Conservation (phyloP, 2,329 filamentous ascomycete genomes). For the Phaeosphaeriaceae sp. region DNA sequence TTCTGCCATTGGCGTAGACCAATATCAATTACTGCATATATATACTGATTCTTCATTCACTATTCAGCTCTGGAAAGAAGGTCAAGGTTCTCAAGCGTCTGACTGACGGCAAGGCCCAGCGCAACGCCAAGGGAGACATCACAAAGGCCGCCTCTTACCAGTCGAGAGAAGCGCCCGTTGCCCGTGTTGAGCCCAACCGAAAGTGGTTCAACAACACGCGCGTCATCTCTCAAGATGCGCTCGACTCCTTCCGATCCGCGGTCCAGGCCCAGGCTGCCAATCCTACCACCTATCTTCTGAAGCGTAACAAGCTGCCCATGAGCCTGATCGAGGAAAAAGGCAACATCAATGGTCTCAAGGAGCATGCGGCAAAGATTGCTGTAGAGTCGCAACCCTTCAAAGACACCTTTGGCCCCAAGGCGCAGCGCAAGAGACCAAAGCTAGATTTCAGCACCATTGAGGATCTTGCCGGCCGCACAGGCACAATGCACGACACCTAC, state of each 20-base stretch:
- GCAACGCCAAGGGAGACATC: slow-evolving; percentile 84
- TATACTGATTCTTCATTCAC: too few species aligned
- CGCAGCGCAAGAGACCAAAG: slow-evolving; percentile 91
- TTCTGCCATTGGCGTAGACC: neutral
- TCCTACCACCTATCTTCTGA: slow-evolving; percentile 92
- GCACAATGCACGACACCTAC: slow-evolving; percentile 81
- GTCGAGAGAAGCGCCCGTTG: slow-evolving; percentile 78
- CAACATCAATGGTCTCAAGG: slow-evolving; percentile 78
- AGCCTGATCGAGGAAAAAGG: slow-evolving; percentile 83
- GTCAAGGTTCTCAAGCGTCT: slow-evolving; percentile 88
- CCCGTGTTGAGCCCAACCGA: slow-evolving; percentile 91
- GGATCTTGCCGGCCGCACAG: slow-evolving; percentile 80
- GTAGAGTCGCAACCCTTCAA: slow-evolving; percentile 86
- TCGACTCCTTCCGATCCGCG: slow-evolving; percentile 86
- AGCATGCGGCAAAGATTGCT: slow-evolving; percentile 92
- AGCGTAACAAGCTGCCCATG: slow-evolving; percentile 97
- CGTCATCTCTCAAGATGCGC: slow-evolving; percentile 85
- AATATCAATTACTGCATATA: too few species aligned
- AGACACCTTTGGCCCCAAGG: slow-evolving; percentile 91
- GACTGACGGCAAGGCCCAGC: slow-evolving; percentile 82
- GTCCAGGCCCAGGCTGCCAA: slow-evolving; percentile 90
- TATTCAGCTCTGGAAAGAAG: slow-evolving; percentile 71
- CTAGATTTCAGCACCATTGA: slow-evolving; percentile 80
- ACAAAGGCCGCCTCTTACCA: slow-evolving; percentile 85
- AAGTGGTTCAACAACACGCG: slow-evolving; percentile 98